Conservation (phyloP, 108 stramenopile species). For the Chaetoceros tenuissimus region DNA sequence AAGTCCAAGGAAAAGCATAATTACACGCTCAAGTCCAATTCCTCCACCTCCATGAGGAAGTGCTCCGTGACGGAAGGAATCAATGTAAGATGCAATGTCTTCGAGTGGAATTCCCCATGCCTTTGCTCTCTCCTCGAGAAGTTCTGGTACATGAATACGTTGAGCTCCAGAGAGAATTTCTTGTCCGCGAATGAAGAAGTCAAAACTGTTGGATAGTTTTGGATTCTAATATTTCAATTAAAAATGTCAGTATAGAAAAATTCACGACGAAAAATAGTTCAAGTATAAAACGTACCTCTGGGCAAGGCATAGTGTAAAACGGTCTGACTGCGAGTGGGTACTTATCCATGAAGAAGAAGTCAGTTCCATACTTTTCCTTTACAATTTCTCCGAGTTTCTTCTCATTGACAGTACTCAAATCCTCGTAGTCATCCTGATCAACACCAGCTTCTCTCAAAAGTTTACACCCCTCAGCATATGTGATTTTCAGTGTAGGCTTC, state of each 20-base stretch:
- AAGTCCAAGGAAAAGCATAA: conserved; percentile 96
- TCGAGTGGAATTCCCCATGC: conserved; percentile 84
- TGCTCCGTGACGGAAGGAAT: conserved; percentile 97
- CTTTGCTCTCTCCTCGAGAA: conserved; percentile 87
- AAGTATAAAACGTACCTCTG: conserved; percentile 61
- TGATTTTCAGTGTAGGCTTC: conserved; percentile 85
- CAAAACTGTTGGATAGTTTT: conserved; percentile 91
- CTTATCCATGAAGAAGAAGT: conserved; percentile 99
- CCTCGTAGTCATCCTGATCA: conserved; percentile 87
- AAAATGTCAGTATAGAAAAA: not conserved
- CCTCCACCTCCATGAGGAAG: conserved; percentile 97
- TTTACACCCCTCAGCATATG: conserved; percentile 88
- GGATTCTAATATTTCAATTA: conserved; percentile 61
- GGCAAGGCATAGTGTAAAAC: conserved; percentile 99
- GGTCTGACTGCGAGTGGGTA: conserved; percentile 95
- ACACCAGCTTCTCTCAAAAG: conserved; percentile 80
- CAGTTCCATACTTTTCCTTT: conserved; percentile 92
- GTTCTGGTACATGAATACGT: conserved; percentile 94
- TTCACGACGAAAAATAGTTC: not conserved
- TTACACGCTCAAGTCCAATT: conserved; percentile 98
- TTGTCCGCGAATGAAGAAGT: conserved; percentile 99
- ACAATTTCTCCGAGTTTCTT: conserved; percentile 96
- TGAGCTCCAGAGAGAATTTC: conserved; percentile 99
- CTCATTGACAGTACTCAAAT: conserved; percentile 95
- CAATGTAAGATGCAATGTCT: conserved; percentile 84